Base-by-base conservation (phyloP, 2,329 filamentous ascomycete genomes). In the Xylariaceae sp. region DNA sequence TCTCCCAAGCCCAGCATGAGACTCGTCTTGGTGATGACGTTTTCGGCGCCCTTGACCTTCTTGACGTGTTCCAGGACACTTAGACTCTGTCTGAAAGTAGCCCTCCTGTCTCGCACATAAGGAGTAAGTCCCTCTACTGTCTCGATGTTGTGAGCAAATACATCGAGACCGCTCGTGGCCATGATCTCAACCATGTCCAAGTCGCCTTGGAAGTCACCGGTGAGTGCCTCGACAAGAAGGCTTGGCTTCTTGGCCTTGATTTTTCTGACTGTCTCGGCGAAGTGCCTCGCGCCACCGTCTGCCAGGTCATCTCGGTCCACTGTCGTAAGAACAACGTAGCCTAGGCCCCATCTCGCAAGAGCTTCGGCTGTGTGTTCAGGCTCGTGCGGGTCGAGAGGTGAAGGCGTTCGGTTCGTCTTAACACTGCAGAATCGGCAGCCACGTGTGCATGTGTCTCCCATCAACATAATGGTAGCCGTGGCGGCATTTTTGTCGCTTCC, bases 381-480 rank as follows among this genome's bases (percentile, higher is more conserved):
- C 72, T 99, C 94, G 70, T 97, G 92, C 2, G 89, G 88, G 67
- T 99, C 94, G 44, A 99, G 79, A 11, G 94, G 89, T 39, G 85
- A 73, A 11, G 90, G 85, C 1, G 76, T 73, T 39, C 87, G 84
- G 51, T 75, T 85, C 3, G 94, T 99, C 78, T 97, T 97, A 45
- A 99, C 94, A 58, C 86, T 90, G 78, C 94, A 99, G 76, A 99
- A 99, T 46, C 94, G 83, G 71, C 94, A 99, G 15, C 92, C 94
- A 52, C 94, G 82, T 15, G 94, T 99, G 71, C 94, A 99, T 9
- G 92, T 97, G 69, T 99, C 94, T 57, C 94, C 94, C 91, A 97
- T 97, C 42, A 99, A 75, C 94, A 99, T 99, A 70, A 99, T 97
- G 11, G 94, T 99, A 2, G 94, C 94, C 31, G 94, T 99, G 5